Conservation (phyloP, 1,139 yeast genomes). For the Sugiyamaella grinbergsii region DNA sequence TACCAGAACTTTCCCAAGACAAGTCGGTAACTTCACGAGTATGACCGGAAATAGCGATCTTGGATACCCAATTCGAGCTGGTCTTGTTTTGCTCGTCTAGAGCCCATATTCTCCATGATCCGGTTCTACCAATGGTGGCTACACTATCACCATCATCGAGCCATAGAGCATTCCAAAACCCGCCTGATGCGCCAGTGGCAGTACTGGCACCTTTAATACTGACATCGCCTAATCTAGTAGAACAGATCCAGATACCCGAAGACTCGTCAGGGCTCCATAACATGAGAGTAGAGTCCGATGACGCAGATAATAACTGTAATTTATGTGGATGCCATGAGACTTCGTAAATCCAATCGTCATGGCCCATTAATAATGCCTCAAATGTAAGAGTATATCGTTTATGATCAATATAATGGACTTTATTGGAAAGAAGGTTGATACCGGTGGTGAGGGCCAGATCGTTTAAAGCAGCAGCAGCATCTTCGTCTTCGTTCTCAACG, state of each 20-base stretch:
- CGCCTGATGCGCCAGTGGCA: slow-evolving; percentile 98
- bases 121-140: slow-evolving; percentile 85
- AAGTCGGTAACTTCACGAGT: slow-evolving; percentile 73
- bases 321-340: slow-evolving; percentile 69
- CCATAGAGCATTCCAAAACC: slow-evolving; percentile 93
- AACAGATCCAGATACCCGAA: slow-evolving; percentile 91
- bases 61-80: slow-evolving; percentile 56
- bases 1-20: slow-evolving; percentile 68
- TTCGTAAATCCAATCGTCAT: slow-evolving; percentile 95
- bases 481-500: slow-evolving; percentile 24
- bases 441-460: slow-evolving; percentile 21
- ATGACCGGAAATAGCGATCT: slow-evolving; percentile 74
- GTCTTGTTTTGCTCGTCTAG: slow-evolving; percentile 42
- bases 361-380: slow-evolving; percentile 95
- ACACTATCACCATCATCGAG: slow-evolving; percentile 52
- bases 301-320: slow-evolving; percentile 71
- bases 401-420: slow-evolving; percentile 35
- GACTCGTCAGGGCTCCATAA: slow-evolving; percentile 89
- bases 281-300: slow-evolving; percentile 93
- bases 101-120: slow-evolving; percentile 83
- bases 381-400: slow-evolving; percentile 62
- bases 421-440: slow-evolving; percentile 29
- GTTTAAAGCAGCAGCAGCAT: slow-evolving; percentile 3
- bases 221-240: slow-evolving; percentile 81
- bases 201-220: slow-evolving; percentile 96